Conservation (phyloP, 495 filamentous ascomycete species). For the Penicillium maclennaniae region DNA sequence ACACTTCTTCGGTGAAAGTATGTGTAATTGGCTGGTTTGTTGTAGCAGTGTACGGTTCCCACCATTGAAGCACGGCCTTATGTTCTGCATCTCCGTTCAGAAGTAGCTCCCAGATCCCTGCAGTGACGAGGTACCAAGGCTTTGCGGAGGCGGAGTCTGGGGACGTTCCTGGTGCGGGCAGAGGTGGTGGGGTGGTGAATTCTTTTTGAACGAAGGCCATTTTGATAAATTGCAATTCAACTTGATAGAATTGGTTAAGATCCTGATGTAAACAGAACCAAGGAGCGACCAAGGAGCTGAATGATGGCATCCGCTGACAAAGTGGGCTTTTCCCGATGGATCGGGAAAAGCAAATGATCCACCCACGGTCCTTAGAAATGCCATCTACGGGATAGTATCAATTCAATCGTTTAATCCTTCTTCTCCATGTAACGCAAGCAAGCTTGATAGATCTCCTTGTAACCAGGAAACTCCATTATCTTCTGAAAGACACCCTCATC, state of each 20-base stretch:
- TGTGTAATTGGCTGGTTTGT: constrained; percentile 18
- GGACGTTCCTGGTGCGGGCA: constrained; percentile 14
- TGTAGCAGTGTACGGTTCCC: constrained; percentile 16
- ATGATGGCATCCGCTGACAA: neutral
- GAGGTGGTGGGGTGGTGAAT: constrained; percentile 19
- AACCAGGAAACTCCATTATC: too few species aligned
- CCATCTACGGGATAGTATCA: too few species aligned
- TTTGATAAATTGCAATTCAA: neutral
- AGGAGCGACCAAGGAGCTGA: neutral
- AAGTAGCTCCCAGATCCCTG: constrained; percentile 25
- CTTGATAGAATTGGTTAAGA: neutral
- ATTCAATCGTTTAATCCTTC: too few species aligned
- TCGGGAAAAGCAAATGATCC: neutral
- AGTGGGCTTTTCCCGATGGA: neutral
- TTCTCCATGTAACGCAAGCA: too few species aligned
- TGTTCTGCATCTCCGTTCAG: constrained; percentile 19
- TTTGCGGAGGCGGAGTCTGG: constrained; percentile 2
- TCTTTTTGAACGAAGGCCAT: constrained; percentile 23
- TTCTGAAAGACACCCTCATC: too few species aligned
- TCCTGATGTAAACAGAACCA: neutral
- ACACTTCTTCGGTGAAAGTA: constrained; percentile 27
- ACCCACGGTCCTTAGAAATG: too few species aligned
- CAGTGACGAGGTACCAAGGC: constrained; percentile 21
- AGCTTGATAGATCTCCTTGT: too few species aligned
- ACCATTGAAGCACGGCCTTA: constrained; percentile 27